A percentile compares a stretch with the other conserved stretches of the same genome.
Evolutionary conservation across 192 early-diverging fungal species (phyloP).

Genomic region (Backusella tuberculispora): DNA sequence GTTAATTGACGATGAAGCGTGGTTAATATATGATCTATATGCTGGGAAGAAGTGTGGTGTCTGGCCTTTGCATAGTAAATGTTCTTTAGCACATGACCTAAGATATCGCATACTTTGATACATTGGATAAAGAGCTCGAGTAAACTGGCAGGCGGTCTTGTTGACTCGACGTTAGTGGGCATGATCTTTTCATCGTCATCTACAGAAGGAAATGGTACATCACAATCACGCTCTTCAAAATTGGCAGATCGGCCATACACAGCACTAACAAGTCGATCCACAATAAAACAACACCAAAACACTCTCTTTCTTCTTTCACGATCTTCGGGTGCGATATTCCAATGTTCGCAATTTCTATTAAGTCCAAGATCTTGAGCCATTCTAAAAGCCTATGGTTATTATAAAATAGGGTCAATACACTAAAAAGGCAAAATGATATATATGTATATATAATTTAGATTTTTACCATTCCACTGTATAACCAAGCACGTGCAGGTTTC

Average conservation of each 20-base stretch:
- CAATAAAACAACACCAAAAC: conserved; percentile 77
- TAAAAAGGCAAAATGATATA: conserved; percentile 8
- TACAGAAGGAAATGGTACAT: conserved; percentile 45
- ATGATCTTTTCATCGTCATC: conserved; percentile 36
- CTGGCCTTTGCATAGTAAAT: conserved; percentile 52
- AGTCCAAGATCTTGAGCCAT: conserved; percentile 83
- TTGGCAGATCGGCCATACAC: conserved; percentile 61
- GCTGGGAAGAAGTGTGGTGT: conserved; percentile 24
- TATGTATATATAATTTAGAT: not conserved
- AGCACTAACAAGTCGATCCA: conserved; percentile 69
- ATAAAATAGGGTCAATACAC: not conserved
- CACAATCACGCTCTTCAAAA: conserved; percentile 52
- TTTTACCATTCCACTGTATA: conserved; percentile 69
- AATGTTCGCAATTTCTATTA: conserved; percentile 66
- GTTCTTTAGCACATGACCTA: conserved; percentile 56
- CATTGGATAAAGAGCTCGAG: conserved; percentile 43
- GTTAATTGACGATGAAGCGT: conserved; percentile 36
- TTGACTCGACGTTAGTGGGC: not conserved
- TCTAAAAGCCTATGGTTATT: conserved; percentile 53
- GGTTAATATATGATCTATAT: conserved; percentile 36
- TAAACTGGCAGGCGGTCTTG: conserved; percentile 20
- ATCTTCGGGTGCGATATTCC: conserved; percentile 59
- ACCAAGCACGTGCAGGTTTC: conserved; percentile 70
- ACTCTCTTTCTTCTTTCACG: conserved; percentile 66
- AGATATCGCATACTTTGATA: conserved; percentile 54